These are phyloP conservation scores for Eutypella sp. DNA, from an alignment of 2,329 filamentous ascomycete species.

Conservation along the genomic window DNA sequence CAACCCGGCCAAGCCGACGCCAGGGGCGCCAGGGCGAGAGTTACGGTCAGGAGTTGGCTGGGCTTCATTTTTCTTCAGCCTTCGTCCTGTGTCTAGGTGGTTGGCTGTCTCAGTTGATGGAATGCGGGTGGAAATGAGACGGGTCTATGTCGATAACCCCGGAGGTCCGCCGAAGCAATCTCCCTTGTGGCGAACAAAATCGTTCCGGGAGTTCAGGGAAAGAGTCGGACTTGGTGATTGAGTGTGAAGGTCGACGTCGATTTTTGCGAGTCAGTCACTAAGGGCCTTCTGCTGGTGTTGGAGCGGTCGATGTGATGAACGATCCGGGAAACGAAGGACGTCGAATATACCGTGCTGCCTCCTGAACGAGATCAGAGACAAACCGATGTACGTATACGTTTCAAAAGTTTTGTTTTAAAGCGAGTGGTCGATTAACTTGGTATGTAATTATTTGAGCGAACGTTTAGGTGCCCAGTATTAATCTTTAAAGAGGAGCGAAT, in stretches of 20 bases:
- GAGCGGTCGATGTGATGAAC: neutral
- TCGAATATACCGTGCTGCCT: neutral
- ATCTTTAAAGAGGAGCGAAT: slow-evolving; percentile 21
- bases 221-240: no score
- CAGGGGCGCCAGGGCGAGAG: slow-evolving; percentile 47
- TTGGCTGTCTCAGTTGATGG: slow-evolving; percentile 21
- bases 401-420: neutral
- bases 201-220: no score
- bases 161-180: slow-evolving; percentile 7
- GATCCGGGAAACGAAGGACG: no score
- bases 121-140: slow-evolving; percentile 15
- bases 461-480: slow-evolving; percentile 7
- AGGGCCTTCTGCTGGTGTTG: neutral
- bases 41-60: slow-evolving; percentile 42
- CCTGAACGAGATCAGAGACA: slow-evolving; percentile 6
- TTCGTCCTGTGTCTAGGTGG: no score
- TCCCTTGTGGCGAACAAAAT: no score
- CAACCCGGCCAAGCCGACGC: slow-evolving; percentile 53
- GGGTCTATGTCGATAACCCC: slow-evolving; percentile 6
- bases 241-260: no score
- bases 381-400: slow-evolving; percentile 7
- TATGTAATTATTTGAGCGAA: slow-evolving; percentile 24
- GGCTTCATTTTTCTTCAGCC: slow-evolving; percentile 48
- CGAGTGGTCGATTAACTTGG: neutral
- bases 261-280: no score